These are phyloP conservation scores for Peniophora sp. DNA, from an alignment of 1,284 basidiomycete genomes.

Conservation along the genomic window DNA sequence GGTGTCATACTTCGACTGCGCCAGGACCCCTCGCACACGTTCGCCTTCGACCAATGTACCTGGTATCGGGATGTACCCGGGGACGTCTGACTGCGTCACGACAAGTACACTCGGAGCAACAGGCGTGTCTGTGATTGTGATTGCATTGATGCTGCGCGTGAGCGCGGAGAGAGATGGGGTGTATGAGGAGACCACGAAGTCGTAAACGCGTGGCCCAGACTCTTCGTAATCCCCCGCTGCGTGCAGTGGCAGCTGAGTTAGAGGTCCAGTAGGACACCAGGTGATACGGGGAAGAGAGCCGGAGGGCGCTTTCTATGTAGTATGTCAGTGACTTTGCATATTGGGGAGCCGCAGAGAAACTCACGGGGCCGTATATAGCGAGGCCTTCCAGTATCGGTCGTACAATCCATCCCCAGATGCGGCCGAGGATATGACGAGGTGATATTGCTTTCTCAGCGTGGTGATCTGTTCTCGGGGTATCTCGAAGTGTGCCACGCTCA, in stretches of 20 bases:
- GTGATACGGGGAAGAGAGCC: slow-evolving; percentile 9
- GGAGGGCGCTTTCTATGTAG: not conserved
- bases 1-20: not conserved
- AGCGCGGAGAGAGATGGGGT: not conserved
- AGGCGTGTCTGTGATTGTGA: not conserved
- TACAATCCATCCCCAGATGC: not conserved
- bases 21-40: not conserved
- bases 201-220: slow-evolving; percentile 4
- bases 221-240: slow-evolving; percentile 14
- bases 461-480: too few species aligned
- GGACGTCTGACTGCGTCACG: not conserved
- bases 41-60: not conserved
- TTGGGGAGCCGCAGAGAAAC: not conserved
- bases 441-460: too few species aligned
- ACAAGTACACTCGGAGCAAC: not conserved
- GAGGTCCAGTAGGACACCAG: slow-evolving; percentile 10
- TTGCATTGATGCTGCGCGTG: not conserved
- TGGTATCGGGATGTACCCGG: not conserved
- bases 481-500: too few species aligned
- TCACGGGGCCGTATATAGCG: not conserved
- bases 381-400: not conserved
- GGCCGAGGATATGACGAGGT: not conserved
- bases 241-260: slow-evolving; percentile 18
- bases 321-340: not conserved
- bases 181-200: slow-evolving; percentile 10